phyloP scores from a whole-genome alignment of 441 rosid genomes.

The Codiaeum variegatum region DNA sequence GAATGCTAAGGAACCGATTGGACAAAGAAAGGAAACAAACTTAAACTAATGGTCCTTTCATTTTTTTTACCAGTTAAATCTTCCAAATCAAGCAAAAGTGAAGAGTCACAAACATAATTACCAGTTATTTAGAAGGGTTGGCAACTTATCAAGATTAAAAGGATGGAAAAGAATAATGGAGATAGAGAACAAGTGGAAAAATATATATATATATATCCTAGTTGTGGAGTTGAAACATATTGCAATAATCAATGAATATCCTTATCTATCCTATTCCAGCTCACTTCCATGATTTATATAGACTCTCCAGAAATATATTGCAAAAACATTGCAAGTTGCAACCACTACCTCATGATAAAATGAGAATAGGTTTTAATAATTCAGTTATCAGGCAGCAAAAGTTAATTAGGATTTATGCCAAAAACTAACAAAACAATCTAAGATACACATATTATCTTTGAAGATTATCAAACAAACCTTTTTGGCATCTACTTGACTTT shows the following conservation, averaged over 20 bases:
- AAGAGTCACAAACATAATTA: too few relatives aligned
- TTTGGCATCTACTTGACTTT: constrained; percentile 94
- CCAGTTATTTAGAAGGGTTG: background rate
- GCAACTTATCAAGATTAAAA: background rate
- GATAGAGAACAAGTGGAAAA: background rate
- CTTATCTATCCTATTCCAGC: background rate
- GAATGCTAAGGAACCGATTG: background rate
- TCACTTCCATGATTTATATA: background rate
- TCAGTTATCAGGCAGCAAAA: background rate
- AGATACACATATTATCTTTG: background rate
- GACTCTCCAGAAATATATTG: background rate
- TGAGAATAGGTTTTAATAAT: background rate
- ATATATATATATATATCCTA: background rate
- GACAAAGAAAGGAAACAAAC: background rate
- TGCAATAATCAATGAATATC: background rate
- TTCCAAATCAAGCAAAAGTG: background rate
- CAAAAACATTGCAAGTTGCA: background rate
- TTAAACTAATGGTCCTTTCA: background rate
- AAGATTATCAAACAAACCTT: constrained; percentile 45
- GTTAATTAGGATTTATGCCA: background rate
- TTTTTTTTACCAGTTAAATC: background rate
- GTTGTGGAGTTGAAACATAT: background rate
- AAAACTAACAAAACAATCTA: background rate
- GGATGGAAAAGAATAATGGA: background rate
- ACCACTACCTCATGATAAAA: background rate